Conservation (phyloP, 352 stramenopile species). For the Phytopythium helicoides region DNA sequence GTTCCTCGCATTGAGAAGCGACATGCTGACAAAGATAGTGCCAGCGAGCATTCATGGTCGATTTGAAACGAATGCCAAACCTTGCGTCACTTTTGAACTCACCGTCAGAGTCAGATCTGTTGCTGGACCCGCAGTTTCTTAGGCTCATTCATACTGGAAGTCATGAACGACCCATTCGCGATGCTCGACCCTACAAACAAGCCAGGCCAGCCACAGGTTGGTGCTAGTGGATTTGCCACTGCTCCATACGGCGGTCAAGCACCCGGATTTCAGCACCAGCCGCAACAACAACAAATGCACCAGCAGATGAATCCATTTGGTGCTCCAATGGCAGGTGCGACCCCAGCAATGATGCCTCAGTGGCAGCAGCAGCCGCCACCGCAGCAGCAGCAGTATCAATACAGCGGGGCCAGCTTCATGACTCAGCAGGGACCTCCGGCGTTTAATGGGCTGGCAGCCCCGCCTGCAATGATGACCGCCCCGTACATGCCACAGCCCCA, state of each 20-base stretch:
- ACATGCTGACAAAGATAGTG: too few species aligned
- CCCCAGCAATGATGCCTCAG: neutral
- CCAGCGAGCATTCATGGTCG: too few species aligned
- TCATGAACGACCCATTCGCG: conserved; percentile 70
- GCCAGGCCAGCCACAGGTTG: conserved; percentile 17
- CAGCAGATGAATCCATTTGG: conserved; percentile 34
- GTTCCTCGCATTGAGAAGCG: too few species aligned
- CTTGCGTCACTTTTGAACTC: neutral
- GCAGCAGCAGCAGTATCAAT: conserved; percentile 12
- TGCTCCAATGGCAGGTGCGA: too few species aligned
- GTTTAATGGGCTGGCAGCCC: conserved; percentile 36
- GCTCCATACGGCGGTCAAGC: conserved; percentile 4
- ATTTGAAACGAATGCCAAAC: too few species aligned
- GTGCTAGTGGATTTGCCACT: conserved; percentile 13
- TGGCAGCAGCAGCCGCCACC: conserved; percentile 10
- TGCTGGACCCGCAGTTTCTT: too few species aligned
- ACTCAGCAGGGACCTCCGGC: conserved; percentile 44
- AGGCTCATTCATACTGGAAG: neutral
- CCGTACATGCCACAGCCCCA: conserved; percentile 26
- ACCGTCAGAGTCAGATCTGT: too few species aligned
- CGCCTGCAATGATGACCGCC: conserved; percentile 22
- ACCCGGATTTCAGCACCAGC: conserved; percentile 16
- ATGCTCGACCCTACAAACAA: conserved; percentile 52
- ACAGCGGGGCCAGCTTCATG: conserved; percentile 60
- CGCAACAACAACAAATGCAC: conserved; percentile 3